Evolutionary conservation across 768 basidiomycete genomes (phyloP).

Genomic region (Lactarius psammicola): DNA sequence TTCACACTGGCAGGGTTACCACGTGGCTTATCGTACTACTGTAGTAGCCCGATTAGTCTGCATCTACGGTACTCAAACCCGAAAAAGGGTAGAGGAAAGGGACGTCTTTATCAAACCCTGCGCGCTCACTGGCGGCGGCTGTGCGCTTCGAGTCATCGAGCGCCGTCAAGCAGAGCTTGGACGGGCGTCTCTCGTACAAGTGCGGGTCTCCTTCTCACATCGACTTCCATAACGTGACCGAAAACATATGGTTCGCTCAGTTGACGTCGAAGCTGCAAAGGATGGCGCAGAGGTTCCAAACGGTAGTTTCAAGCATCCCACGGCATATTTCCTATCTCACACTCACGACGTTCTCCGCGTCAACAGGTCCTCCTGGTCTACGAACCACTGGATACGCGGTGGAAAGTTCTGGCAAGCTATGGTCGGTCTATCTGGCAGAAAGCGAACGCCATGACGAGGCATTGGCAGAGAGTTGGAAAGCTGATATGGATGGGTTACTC

Average conservation of each 20-base stretch:
- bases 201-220: not conserved
- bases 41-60: not conserved
- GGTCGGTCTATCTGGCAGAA: constrained; percentile 21
- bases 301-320: not conserved
- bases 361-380: not conserved
- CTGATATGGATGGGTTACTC: constrained; percentile 22
- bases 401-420: constrained; percentile 17
- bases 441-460: constrained; percentile 14
- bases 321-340: not conserved
- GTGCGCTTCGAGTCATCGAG: no score
- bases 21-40: no score
- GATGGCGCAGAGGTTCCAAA: not conserved
- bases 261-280: constrained; percentile 1
- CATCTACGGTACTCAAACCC: no score
- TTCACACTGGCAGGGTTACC: no score
- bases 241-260: not conserved
- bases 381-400: not conserved
- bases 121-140: no score
- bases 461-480: constrained; percentile 23
- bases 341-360: not conserved
- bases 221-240: not conserved
- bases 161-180: not conserved
- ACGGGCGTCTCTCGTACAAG: not conserved
- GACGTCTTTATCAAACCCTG: not conserved
- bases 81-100: not conserved